Conservation (phyloP, 352 stramenopile species). For the Aphanomyces euteiches region DNA sequence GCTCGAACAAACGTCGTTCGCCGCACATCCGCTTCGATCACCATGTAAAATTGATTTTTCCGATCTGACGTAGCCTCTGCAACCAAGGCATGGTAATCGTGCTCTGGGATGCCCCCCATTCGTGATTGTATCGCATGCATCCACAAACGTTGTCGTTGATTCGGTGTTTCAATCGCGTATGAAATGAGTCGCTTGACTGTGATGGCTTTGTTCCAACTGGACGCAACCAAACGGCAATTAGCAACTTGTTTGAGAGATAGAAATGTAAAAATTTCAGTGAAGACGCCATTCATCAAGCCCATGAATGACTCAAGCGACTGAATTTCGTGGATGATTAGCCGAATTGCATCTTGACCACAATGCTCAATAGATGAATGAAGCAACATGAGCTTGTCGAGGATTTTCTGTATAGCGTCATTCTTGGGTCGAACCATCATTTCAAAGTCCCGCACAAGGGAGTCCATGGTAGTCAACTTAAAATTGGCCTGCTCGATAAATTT, state of each 20-base stretch:
- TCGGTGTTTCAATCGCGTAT: not conserved
- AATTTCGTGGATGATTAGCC: constrained; percentile 17
- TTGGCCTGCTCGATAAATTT: constrained; percentile 25
- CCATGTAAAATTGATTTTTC: constrained; percentile 2
- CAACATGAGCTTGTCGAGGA: constrained; percentile 4
- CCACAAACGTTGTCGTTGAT: constrained; percentile 10
- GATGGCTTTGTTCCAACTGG: constrained; percentile 15
- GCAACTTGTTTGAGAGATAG: constrained; percentile 5
- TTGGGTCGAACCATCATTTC: not conserved
- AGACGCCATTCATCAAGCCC: not conserved
- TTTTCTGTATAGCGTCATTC: constrained; percentile 8
- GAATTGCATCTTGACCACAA: constrained; percentile 4
- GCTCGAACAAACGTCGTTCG: constrained; percentile 24
- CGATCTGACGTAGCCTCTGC: not conserved
- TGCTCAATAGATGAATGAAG: not conserved
- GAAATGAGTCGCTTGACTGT: constrained; percentile 19
- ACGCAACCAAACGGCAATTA: not conserved
- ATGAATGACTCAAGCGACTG: not conserved
- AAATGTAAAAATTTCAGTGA: constrained; percentile 19
- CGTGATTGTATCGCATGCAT: constrained; percentile 2
- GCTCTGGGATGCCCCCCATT: not conserved
- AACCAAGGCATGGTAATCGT: not conserved
- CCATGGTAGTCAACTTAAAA: constrained; percentile 2
- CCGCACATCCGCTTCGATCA: constrained; percentile 21
- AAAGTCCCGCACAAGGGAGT: constrained; percentile 25